Base-by-base conservation (phyloP, 2,329 filamentous ascomycete species). In the Diaporthe citrichinensis region DNA sequence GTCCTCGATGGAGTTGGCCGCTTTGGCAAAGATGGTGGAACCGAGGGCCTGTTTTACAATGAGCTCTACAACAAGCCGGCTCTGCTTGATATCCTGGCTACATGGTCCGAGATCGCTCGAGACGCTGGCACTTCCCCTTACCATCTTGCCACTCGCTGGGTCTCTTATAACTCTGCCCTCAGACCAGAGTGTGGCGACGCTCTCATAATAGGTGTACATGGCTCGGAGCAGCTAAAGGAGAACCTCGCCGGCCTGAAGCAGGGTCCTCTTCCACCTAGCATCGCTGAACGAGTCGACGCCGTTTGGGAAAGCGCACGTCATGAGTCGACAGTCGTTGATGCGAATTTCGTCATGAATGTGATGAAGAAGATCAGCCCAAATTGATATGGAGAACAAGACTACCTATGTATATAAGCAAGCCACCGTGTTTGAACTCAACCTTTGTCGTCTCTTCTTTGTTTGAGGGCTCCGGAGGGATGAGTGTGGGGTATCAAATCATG, bases 51-150 rank as follows among this genome's bases (percentile, higher is more conserved):
- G 1, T 67, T 49, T n/a, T 67, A 36, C 61, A 67, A 67, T 3
- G 44, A 67, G 28, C 61, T 65, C 28, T 65, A 65, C 41, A 65
- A 65, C 17, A 65, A 65, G 61, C 61, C 61, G 25, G 41, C 41
- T 20, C 34, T 65, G 41, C 61, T 65, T 65, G 61, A 49, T 10
- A 34, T 65, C n/a, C 39, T 65, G 28, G 4, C 17, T 15, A 65
- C 61, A 0, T 65, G 61, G 61, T 20, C 41, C 2, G 61, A 65
- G 4, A 65, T 65, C 8, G 61, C 61, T 65, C 41, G 25, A 4
- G 28, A 65, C 4, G 41, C 41, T 28, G 61, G 25, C 61, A 65
- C 61, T 0, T 31, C 41, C 0, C 61, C 61, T 49, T 65, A 65
- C 25, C 61, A 65, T 15, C 61, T 65, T 5, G 61, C 61, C 28